Evolutionary conservation across 257 asterid species (phyloP).

Genomic region (Misopates orontium): DNA sequence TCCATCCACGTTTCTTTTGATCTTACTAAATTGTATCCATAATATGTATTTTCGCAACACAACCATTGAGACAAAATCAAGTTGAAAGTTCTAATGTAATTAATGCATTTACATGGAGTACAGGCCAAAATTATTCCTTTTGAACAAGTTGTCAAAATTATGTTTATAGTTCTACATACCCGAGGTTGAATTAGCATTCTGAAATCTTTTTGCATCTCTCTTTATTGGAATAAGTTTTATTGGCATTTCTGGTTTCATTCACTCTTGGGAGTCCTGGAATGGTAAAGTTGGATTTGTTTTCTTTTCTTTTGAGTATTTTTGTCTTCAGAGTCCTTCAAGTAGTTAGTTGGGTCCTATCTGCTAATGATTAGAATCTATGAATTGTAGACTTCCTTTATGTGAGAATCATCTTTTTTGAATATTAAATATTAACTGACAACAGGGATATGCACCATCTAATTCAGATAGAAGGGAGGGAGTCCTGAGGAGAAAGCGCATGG

Average conservation of each 20-base stretch:
- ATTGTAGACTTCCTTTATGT: constrained; percentile 11
- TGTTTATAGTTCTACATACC: neutral
- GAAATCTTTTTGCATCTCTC: neutral
- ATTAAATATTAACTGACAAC: constrained; percentile 75
- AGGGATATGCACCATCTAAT: constrained; percentile 99
- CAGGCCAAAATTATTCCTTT: too few species aligned
- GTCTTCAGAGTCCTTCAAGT: neutral
- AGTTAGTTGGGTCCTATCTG: constrained; percentile 19
- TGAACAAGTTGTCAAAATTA: too few species aligned
- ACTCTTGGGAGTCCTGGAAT: neutral
- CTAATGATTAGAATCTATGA: constrained; percentile 4
- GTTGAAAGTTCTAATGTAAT: neutral
- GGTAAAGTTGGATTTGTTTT: constrained; percentile 4
- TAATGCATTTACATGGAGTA: too few species aligned
- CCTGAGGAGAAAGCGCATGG: constrained; percentile 83
- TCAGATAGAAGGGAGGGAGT: constrained; percentile 99
- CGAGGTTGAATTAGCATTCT: too few species aligned
- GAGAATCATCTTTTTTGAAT: constrained; percentile 37
- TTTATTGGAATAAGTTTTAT: constrained; percentile 3
- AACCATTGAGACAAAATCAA: neutral
- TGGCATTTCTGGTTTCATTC: neutral
- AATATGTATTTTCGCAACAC: too few species aligned
- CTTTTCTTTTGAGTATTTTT: neutral
- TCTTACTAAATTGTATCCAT: too few species aligned
- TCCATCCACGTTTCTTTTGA: too few species aligned